phyloP scores from a whole-genome alignment of 176 grass and related monocot species.

The Poa annua region DNA sequence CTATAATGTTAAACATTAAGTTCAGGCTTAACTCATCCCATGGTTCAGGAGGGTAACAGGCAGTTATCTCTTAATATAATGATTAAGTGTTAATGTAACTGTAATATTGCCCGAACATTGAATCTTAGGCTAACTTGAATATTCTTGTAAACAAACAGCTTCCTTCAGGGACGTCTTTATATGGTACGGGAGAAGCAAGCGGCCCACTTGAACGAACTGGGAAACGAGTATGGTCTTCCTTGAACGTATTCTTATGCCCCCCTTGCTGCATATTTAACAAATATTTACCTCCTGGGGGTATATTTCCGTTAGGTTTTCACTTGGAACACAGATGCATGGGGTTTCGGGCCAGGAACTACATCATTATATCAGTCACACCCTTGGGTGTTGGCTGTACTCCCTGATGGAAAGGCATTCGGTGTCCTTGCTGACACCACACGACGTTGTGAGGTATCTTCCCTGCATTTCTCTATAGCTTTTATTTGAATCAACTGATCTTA shows the following conservation, averaged over 20 bases:
- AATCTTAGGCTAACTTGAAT: conserved; percentile 26
- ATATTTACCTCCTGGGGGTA: not conserved
- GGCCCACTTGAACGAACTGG: conserved; percentile 91
- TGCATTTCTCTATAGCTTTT: conserved; percentile 28
- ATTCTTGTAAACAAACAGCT: conserved; percentile 52
- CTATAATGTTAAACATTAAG: not conserved
- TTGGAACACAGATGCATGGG: conserved; percentile 97
- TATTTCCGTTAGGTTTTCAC: conserved; percentile 72
- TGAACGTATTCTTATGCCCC: not conserved
- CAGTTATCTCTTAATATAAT: conserved; percentile 1
- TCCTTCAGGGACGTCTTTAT: conserved; percentile 78
- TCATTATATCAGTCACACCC: conserved; percentile 95
- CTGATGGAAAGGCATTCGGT: conserved; percentile 80
- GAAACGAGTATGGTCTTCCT: conserved; percentile 65
- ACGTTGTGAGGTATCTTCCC: conserved; percentile 68
- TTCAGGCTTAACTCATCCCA: not conserved
- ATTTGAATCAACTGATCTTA: conserved; percentile 1
- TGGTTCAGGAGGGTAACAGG: not conserved
- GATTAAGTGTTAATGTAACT: not conserved
- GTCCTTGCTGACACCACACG: conserved; percentile 86
- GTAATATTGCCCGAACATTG: not conserved
- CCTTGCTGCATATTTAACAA: not conserved
- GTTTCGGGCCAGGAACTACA: conserved; percentile 77
- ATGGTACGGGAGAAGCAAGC: conserved; percentile 96
- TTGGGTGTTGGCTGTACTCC: conserved; percentile 88